Conservation (phyloP, 192 early-diverging fungal genomes). For the Linnemannia elongata region DNA sequence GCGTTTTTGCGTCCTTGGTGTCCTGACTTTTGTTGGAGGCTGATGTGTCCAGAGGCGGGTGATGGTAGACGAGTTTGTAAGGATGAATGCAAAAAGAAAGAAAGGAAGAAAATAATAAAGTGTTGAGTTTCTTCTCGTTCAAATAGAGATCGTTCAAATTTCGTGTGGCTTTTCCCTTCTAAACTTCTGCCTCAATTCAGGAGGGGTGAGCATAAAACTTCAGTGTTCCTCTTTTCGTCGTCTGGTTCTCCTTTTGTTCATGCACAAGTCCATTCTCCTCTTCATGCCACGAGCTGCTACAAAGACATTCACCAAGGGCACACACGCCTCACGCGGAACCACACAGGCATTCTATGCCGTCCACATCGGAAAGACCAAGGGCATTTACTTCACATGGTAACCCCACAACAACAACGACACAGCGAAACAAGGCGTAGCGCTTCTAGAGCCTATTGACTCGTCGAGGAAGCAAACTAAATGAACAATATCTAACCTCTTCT, state of each 20-base stretch:
- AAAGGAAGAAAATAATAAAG: neutral
- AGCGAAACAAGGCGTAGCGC: neutral
- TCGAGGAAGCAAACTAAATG: neutral
- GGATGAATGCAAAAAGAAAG: neutral
- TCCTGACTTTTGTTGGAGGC: neutral
- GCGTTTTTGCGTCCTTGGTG: neutral
- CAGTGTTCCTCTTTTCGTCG: neutral
- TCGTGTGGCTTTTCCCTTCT: neutral
- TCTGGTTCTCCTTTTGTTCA: conserved; percentile 4
- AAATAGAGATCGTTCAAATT: neutral
- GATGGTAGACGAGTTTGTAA: neutral
- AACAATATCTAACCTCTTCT: neutral
- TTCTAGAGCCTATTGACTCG: neutral
- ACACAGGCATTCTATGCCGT: conserved; percentile 60
- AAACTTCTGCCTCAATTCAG: neutral
- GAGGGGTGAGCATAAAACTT: neutral
- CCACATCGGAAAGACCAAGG: conserved; percentile 54
- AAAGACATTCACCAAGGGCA: conserved; percentile 28
- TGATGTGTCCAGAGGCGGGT: neutral
- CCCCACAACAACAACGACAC: neutral
- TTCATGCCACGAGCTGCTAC: conserved; percentile 36
- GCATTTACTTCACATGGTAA: conserved; percentile 62
- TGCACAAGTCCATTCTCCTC: conserved; percentile 23
- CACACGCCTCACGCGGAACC: neutral
- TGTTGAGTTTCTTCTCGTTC: neutral